Conservation (phyloP, 805 yeast species). For the Metschnikowia reukaufii region DNA sequence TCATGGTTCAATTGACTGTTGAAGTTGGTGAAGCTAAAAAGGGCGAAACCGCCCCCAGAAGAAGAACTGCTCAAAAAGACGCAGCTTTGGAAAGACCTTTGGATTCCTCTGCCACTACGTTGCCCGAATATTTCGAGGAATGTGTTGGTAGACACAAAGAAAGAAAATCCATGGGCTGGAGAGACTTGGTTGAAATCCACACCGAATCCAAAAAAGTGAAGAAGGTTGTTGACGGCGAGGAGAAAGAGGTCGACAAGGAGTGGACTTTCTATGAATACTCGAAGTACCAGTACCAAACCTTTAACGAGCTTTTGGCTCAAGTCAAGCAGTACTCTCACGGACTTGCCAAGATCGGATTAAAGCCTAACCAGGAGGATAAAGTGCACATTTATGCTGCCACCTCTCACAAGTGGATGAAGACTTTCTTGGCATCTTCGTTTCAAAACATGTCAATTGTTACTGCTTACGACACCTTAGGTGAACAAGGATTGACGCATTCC, state of each 20-base stretch:
- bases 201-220: constrained; percentile 71
- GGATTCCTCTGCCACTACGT: constrained; percentile 62
- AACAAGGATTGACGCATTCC: constrained; percentile 82
- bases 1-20: constrained; percentile 40
- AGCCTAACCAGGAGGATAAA: constrained; percentile 57
- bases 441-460: constrained; percentile 88
- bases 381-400: constrained; percentile 88
- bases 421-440: constrained; percentile 72
- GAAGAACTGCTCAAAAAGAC: constrained; percentile 54
- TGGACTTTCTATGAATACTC: constrained; percentile 86
- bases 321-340: constrained; percentile 70
- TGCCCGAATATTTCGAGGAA: constrained; percentile 68
- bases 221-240: constrained; percentile 77
- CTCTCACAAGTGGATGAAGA: constrained; percentile 87
- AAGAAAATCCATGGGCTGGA: constrained; percentile 68
- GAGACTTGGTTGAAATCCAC: constrained; percentile 73
- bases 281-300: constrained; percentile 66
- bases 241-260: constrained; percentile 68
- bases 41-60: constrained; percentile 83
- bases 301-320: constrained; percentile 50
- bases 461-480: constrained; percentile 94
- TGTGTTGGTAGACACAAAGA: constrained; percentile 57
- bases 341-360: constrained; percentile 67
- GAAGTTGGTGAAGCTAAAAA: constrained; percentile 69
- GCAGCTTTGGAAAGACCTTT: constrained; percentile 58